Evolutionary conservation across 352 stramenopile species (phyloP).

Genomic region (Globisporangium okanoganense): DNA sequence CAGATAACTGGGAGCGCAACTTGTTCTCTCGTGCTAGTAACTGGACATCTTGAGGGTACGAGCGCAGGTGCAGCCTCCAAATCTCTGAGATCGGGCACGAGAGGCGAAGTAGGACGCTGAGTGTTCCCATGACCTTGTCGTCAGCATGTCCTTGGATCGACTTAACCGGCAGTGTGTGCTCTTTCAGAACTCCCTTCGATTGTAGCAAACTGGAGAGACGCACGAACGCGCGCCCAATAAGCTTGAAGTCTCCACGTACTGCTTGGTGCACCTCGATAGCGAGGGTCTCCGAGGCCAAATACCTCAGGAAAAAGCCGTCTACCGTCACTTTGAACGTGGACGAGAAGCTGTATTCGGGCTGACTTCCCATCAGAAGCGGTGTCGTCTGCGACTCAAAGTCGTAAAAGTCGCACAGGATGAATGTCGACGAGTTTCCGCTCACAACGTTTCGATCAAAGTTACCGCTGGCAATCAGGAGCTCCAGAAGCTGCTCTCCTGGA

Average conservation of each 20-base stretch:
- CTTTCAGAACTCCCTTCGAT: conserved; percentile 73
- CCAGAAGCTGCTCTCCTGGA: conserved; percentile 89
- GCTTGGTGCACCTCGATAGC: conserved; percentile 89
- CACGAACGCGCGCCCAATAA: conserved; percentile 70
- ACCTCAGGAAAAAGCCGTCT: conserved; percentile 91
- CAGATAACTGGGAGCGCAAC: conserved; percentile 6
- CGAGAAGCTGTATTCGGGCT: conserved; percentile 89
- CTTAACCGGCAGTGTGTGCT: conserved; percentile 45
- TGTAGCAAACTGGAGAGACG: conserved; percentile 70
- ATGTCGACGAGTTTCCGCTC: conserved; percentile 76
- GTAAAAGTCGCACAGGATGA: conserved; percentile 93
- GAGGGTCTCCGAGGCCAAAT: conserved; percentile 85
- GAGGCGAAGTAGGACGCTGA: conserved; percentile 85
- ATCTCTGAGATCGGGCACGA: conserved; percentile 89
- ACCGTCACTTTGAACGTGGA: conserved; percentile 90
- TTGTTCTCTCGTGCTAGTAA: conserved; percentile 32
- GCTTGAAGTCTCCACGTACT: conserved; percentile 83
- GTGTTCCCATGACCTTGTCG: conserved; percentile 44
- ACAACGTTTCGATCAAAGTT: conserved; percentile 70
- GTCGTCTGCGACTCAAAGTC: conserved; percentile 94
- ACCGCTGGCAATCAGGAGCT: conserved; percentile 83
- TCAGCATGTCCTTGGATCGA: conserved; percentile 22
- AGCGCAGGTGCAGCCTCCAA: conserved; percentile 87
- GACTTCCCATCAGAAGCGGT: conserved; percentile 72
- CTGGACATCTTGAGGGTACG: conserved; percentile 80